phyloP scores from a whole-genome alignment of 2,329 filamentous ascomycete species.

The Cytospora chrysosperma region DNA sequence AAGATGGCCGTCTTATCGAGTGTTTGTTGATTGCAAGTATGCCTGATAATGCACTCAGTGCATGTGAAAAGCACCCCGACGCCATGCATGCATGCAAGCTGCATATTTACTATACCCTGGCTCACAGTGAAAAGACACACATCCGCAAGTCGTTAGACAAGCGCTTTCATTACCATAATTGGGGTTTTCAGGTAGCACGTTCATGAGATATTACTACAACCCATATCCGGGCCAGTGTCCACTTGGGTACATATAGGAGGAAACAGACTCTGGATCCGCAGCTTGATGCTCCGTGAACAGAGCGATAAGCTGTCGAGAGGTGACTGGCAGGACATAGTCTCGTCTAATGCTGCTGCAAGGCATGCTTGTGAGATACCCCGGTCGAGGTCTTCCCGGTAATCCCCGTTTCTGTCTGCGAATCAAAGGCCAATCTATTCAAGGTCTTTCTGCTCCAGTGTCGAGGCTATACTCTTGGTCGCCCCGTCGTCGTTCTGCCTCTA shows the following conservation, averaged over 20 bases:
- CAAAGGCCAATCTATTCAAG: neutral
- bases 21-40: neutral
- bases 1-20: neutral
- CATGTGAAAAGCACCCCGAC: neutral
- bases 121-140: neutral
- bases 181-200: neutral
- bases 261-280: conserved; percentile 1
- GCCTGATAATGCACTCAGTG: neutral
- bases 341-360: conserved; percentile 1
- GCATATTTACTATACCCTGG: neutral
- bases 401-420: neutral
- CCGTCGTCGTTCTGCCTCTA: conserved; percentile 10
- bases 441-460: neutral
- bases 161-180: neutral
- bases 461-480: neutral
- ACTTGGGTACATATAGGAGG: neutral
- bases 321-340: conserved; percentile 18
- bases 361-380: conserved; percentile 6
- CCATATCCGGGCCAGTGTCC: conserved; percentile 1
- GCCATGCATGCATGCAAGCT: neutral
- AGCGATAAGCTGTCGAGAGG: conserved; percentile 24
- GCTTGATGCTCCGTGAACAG: conserved; percentile 7
- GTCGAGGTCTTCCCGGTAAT: conserved; percentile 1
- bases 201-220: neutral
- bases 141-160: neutral